Evolutionary conservation across 345 rosid species (phyloP).

Genomic region (Cardamine occulta): DNA sequence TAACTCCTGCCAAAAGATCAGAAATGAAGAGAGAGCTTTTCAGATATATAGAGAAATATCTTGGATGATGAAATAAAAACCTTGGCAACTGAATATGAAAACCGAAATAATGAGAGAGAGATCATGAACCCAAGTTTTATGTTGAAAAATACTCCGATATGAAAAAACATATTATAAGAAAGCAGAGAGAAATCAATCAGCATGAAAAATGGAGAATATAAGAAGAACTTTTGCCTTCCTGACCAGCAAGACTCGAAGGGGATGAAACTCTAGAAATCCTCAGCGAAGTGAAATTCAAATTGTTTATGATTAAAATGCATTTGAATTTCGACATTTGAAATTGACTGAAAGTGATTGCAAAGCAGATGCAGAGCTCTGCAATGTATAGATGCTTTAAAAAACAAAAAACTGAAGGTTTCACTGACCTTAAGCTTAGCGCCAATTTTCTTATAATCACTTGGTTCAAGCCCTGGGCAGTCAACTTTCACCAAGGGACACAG

Average conservation of each 20-base stretch:
- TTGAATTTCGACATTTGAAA: not conserved
- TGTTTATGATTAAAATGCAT: not conserved
- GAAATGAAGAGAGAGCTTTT: constrained; percentile 11
- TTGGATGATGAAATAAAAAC: constrained; percentile 10
- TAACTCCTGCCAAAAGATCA: constrained; percentile 57
- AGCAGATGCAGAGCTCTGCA: constrained; percentile 14
- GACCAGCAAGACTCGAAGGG: not conserved
- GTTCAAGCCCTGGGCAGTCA: constrained; percentile 78
- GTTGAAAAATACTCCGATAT: not conserved
- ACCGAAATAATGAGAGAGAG: not conserved
- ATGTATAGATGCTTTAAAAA: not conserved
- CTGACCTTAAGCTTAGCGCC: constrained; percentile 93
- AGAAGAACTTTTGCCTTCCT: not conserved
- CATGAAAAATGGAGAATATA: not conserved
- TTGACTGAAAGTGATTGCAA: not conserved
- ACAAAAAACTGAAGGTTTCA: not conserved
- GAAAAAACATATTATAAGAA: not conserved
- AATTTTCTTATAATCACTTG: constrained; percentile 87
- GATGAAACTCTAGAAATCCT: not conserved
- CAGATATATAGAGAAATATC: not conserved
- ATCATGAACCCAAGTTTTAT: not conserved
- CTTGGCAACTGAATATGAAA: not conserved
- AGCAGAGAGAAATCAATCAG: not conserved
- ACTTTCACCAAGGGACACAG: constrained; percentile 81
- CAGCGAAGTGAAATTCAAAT: not conserved